These are phyloP conservation scores for Groenewaldozyma tartarivorans DNA, from an alignment of 805 yeast species.

Conservation along the genomic window DNA sequence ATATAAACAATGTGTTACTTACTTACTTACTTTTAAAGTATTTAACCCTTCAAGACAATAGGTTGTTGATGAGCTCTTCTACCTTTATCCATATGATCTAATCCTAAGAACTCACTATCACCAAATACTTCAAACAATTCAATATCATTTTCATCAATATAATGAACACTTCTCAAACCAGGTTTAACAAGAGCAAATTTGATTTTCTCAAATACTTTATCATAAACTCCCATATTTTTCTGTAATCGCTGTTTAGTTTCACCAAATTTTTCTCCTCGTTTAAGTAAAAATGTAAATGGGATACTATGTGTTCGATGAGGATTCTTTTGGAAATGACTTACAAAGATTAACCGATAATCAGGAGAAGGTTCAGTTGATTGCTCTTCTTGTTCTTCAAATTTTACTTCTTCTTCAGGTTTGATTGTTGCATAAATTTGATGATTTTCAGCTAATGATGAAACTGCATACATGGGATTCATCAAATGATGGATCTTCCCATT, in stretches of 20 bases:
- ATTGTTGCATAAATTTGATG: conserved; percentile 38
- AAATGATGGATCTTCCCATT: conserved; percentile 25
- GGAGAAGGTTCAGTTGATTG: conserved; percentile 9
- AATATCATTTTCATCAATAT: conserved; percentile 36
- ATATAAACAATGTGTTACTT: too few relatives aligned
- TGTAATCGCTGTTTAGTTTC: conserved; percentile 62
- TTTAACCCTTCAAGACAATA: conserved; percentile 45
- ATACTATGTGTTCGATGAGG: conserved; percentile 63
- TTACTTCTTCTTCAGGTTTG: conserved; percentile 33
- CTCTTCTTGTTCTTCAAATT: conserved; percentile 15
- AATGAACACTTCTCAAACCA: conserved; percentile 18
- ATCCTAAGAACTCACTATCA: conserved; percentile 49
- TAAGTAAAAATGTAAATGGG: conserved; percentile 70
- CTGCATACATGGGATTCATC: conserved; percentile 28
- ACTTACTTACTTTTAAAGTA: too few relatives aligned
- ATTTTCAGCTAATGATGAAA: conserved; percentile 32
- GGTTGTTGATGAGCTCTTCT: conserved; percentile 50
- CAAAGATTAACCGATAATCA: conserved; percentile 45
- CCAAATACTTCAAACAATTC: conserved; percentile 47
- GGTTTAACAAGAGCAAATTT: conserved; percentile 46
- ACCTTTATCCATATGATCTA: conserved; percentile 82
- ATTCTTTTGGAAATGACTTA: conserved; percentile 68
- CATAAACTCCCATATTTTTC: conserved; percentile 62
- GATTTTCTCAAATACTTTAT: conserved; percentile 70
- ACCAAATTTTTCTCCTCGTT: conserved; percentile 54